These are phyloP conservation scores for Cucurbitaria berberidis DNA, from an alignment of 2,329 filamentous ascomycete species.

Conservation along the genomic window DNA sequence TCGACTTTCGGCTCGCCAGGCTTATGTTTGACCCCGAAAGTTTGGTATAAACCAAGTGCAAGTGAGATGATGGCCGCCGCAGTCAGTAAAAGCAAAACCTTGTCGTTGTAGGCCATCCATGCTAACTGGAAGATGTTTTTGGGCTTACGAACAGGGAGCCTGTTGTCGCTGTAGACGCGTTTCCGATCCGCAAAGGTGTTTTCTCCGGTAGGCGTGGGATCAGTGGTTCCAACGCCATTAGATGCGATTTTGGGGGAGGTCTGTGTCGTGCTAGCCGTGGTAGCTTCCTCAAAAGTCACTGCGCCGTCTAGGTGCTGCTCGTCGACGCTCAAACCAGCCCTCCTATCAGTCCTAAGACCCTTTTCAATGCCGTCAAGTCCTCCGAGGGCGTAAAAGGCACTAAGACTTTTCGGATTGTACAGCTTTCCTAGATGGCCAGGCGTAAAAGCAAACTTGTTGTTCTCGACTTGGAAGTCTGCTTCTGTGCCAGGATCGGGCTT, in stretches of 20 bases:
- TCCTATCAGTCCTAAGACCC: conserved; percentile 70
- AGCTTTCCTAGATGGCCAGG: conserved; percentile 82
- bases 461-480: conserved; percentile 72
- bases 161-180: conserved; percentile 72
- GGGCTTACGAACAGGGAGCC: conserved; percentile 71
- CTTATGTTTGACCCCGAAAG: conserved; percentile 64
- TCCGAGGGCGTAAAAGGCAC: conserved; percentile 76
- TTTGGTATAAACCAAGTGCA: conserved; percentile 76
- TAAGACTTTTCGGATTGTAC: conserved; percentile 77
- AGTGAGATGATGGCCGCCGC: conserved; percentile 76
- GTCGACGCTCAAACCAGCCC: conserved; percentile 71
- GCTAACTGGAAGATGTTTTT: conserved; percentile 74
- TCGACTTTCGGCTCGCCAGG: conserved; percentile 64
- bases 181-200: conserved; percentile 66
- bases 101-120: conserved; percentile 85
- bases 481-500: conserved; percentile 73
- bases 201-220: conserved; percentile 37
- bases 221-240: conserved; percentile 15
- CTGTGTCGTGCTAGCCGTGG: conserved; percentile 31
- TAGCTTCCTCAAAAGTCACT: conserved; percentile 72
- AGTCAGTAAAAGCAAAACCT: conserved; percentile 62
- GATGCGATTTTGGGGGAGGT: conserved; percentile 24
- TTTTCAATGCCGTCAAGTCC: conserved; percentile 75
- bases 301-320: conserved; percentile 68
- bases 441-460: conserved; percentile 83